Evolutionary conservation across 2,329 filamentous ascomycete genomes (phyloP).

Genomic region (Fusarium beomiforme): DNA sequence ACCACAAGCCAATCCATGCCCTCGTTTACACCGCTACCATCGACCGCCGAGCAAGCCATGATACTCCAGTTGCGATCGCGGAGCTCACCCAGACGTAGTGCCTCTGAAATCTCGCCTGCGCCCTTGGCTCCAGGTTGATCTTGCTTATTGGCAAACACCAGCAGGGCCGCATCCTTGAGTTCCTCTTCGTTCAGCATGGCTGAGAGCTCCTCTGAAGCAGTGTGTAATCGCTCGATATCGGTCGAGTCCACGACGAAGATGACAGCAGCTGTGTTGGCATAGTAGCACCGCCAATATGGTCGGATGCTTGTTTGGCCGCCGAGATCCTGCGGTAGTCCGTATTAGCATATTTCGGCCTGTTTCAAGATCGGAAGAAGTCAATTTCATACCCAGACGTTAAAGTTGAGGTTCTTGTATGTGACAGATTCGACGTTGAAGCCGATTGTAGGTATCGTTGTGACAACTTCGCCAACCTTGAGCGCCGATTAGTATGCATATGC

Average conservation of each 20-base stretch:
- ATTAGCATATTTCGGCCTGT: constrained; percentile 8
- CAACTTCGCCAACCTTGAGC: constrained; percentile 91
- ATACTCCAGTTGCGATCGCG: constrained; percentile 99
- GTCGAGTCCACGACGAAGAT: constrained; percentile 99
- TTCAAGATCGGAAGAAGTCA: not conserved
- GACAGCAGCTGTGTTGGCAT: constrained; percentile 96
- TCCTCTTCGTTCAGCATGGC: constrained; percentile 99
- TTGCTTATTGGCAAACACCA: constrained; percentile 99
- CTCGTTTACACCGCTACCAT: constrained; percentile 92
- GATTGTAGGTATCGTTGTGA: constrained; percentile 98
- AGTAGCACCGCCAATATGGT: constrained; percentile 99
- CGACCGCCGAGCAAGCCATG: constrained; percentile 95
- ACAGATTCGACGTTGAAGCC: constrained; percentile 99
- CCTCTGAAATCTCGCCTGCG: constrained; percentile 95
- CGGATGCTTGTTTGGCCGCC: constrained; percentile 98
- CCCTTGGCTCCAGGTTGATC: constrained; percentile 97
- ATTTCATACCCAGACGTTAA: constrained; percentile 91
- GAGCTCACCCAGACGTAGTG: constrained; percentile 86
- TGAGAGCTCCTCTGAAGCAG: constrained; percentile 89
- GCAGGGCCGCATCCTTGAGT: constrained; percentile 86
- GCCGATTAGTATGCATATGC: constrained; percentile 20
- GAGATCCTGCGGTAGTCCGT: constrained; percentile 70
- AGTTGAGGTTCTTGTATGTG: constrained; percentile 97
- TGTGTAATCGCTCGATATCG: constrained; percentile 93
- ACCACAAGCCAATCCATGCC: constrained; percentile 99